A percentile compares a stretch with the other conserved stretches of the same genome.
These are phyloP conservation scores for Limonomyces culmigenus DNA, from an alignment of 1,284 basidiomycete genomes.

Conservation along the genomic window DNA sequence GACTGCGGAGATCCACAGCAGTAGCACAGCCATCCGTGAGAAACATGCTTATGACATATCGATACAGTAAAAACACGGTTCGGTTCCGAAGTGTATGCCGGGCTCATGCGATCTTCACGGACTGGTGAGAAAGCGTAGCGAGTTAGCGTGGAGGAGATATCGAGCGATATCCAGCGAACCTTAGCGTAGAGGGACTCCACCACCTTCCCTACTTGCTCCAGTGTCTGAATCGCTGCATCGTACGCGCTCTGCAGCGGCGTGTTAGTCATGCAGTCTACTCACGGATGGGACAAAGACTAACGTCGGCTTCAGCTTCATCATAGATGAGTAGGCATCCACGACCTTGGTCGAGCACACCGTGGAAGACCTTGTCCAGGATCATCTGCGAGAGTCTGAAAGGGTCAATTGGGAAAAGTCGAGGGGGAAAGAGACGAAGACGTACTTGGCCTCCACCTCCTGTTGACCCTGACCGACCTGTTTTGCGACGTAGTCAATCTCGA, in stretches of 20 bases:
- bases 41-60: too few relatives aligned
- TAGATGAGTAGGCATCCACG: slow-evolving; percentile 85
- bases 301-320: slow-evolving; percentile 72
- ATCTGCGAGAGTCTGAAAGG: slow-evolving; percentile 92
- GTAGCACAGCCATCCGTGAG: too few relatives aligned
- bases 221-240: slow-evolving; percentile 72
- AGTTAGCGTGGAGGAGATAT: too few relatives aligned
- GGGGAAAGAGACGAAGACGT: slow-evolving; percentile 35
- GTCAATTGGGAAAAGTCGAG: slow-evolving; percentile 12
- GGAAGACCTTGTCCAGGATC: slow-evolving; percentile 92
- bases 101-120: too few relatives aligned
- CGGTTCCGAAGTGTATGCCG: too few relatives aligned
- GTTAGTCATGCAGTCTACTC: slow-evolving; percentile 3
- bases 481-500: slow-evolving; percentile 85
- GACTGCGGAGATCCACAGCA: too few relatives aligned
- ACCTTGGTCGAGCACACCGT: slow-evolving; percentile 91
- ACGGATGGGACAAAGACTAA: slow-evolving; percentile 20
- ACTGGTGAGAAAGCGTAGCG: too few relatives aligned
- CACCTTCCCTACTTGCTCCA: slow-evolving; percentile 83
- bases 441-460: slow-evolving; percentile 90
- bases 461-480: slow-evolving; percentile 80
- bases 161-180: too few relatives aligned
- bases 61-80: too few relatives aligned
- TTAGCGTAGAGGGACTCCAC: slow-evolving; percentile 86
- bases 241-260: slow-evolving; percentile 43